Conservation (phyloP, 148 eudicot species). For the Chenopodium berlandieri region DNA sequence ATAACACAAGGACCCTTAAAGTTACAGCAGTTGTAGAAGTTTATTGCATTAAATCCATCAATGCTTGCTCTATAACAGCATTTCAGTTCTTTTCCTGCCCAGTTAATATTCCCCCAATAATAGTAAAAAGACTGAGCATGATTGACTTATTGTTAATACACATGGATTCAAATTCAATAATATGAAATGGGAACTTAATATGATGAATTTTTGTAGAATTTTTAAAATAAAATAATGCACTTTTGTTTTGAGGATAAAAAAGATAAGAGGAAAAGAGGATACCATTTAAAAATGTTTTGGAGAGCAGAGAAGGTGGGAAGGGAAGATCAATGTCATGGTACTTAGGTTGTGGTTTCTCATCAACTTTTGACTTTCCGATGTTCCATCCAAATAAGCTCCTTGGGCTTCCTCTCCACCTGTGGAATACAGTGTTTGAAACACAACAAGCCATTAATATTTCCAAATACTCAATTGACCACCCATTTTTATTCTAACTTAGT, state of each 20-base stretch:
- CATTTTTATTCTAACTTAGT: constrained; percentile 16
- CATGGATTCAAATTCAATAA: no score
- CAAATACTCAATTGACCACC: constrained; percentile 26
- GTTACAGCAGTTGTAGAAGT: constrained; percentile 74
- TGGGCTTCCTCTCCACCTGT: constrained; percentile 41
- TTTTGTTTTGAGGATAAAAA: neutral
- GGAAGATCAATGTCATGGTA: constrained; percentile 76
- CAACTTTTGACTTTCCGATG: constrained; percentile 44
- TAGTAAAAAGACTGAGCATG: neutral
- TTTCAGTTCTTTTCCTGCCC: constrained; percentile 71
- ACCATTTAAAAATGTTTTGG: constrained; percentile 81
- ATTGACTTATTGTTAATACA: no score
- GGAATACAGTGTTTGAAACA: constrained; percentile 30
- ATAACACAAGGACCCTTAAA: constrained; percentile 96
- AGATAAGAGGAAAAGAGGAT: constrained; percentile 1
- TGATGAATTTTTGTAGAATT: no score
- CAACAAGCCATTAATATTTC: constrained; percentile 31
- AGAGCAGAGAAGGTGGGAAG: constrained; percentile 70
- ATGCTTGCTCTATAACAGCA: constrained; percentile 88
- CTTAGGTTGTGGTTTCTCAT: constrained; percentile 54
- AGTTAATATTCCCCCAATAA: neutral
- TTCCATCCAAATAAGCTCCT: constrained; percentile 73
- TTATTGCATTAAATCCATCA: constrained; percentile 81
- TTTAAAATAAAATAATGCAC: neutral
- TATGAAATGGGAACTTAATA: no score